Conservation (phyloP, 2,329 filamentous ascomycete species). For the Colletotrichum lindemuthianum region DNA sequence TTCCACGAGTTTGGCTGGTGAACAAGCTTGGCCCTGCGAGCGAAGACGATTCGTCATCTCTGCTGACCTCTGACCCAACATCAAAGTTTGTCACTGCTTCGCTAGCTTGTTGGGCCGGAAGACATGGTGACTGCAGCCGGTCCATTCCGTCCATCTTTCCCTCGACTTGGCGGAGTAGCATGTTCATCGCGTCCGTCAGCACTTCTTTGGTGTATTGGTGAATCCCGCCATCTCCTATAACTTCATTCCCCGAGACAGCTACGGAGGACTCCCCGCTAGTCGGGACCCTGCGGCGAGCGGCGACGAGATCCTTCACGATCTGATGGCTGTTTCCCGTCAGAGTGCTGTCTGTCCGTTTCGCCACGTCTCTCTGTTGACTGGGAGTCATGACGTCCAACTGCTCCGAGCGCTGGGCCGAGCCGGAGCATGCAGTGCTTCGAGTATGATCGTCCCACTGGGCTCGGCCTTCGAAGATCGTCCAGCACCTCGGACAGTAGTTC, state of each 20-base stretch:
- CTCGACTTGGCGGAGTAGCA: not conserved
- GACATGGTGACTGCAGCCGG: too few relatives aligned
- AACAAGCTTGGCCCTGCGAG: too few relatives aligned
- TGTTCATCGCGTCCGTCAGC: not conserved
- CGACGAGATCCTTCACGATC: not conserved
- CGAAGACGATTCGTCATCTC: too few relatives aligned
- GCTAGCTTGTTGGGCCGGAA: too few relatives aligned
- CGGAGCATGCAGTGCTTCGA: not conserved
- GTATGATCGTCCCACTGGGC: not conserved
- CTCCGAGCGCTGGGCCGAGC: not conserved
- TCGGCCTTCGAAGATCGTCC: not conserved
- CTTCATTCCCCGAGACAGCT: not conserved
- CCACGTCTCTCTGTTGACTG: not conserved
- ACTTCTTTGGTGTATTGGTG: not conserved
- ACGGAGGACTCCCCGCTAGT: too few relatives aligned
- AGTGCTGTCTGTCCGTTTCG: not conserved
- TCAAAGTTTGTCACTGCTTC: too few relatives aligned
- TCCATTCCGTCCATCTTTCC: too few relatives aligned
- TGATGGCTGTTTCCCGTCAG: not conserved
- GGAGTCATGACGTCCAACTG: not conserved
- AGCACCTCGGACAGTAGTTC: constrained; percentile 9
- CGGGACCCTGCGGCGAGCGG: not conserved
- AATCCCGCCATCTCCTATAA: not conserved
- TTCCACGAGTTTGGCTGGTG: too few relatives aligned
- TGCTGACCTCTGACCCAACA: too few relatives aligned